Evolutionary conservation across 2,329 filamentous ascomycete species (phyloP), one percentile per base, ranked within the genome.

Genomic region (Chrysoporthe deuterocubensis): DNA sequence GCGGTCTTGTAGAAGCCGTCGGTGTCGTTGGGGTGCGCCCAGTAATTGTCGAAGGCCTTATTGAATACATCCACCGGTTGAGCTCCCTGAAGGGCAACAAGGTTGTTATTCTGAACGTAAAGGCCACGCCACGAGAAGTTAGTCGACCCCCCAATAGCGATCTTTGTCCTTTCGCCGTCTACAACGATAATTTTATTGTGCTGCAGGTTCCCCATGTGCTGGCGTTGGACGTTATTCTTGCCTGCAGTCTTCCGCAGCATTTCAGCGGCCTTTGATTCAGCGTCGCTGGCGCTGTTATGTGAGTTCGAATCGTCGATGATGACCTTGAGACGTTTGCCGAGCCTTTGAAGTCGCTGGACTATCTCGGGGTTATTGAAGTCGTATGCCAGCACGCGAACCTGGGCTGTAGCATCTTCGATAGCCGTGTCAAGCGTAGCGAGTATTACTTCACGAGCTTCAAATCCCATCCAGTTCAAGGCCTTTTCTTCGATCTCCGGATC

Each of bases 331-430:
- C 71, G 71, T 18, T 42, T 67, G 4, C 67, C 62, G 21, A 73
- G 66, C 60, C 66, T 66, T 56, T 73, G 68, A 34, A 73, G 70
- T 6, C 71, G 67, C 34, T 54, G 64, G 6, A 73, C 71, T 59
- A 73, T 67, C 62, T 73, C 71, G 6, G 71, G 71, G 56, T 70
- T 70, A 65, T 73, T 73, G 66, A 73, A 62, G 56, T 73, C 71
- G 46, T 73, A 73, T 13, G 71, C 71, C 26, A 67, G 64, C 37
- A 73, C 65, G 46, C 70, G 71, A 5, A 73, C 71, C 54, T 72
- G 64, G 40, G 71, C 71, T 11, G 71, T 73, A 4, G 70, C 21
- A 48, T 73, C 71, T 16, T 61, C 67, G 40, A 73, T 70, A 57
- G 71, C 71, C 42, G 68, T 44, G 44, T 73, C 69, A 9, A 73